These are phyloP conservation scores for Phaseolus coccineus DNA, from an alignment of 331 rosid genomes.

Conservation along the genomic window DNA sequence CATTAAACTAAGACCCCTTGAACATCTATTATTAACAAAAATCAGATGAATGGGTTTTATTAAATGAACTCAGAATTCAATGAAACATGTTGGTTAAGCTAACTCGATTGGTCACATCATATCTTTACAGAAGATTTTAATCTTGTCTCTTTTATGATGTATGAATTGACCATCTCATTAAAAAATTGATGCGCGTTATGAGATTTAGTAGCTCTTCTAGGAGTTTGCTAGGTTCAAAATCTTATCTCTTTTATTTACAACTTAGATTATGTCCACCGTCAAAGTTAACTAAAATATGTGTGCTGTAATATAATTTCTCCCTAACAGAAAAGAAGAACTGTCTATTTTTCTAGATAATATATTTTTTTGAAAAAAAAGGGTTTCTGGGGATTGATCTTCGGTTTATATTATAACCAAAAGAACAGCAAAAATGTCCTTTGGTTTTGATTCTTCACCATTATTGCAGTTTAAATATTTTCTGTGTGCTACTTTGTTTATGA, in stretches of 20 bases:
- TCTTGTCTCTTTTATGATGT: constrained; percentile 32
- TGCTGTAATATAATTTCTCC: not conserved
- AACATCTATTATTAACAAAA: not conserved
- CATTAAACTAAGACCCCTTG: constrained; percentile 13
- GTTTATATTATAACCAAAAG: not conserved
- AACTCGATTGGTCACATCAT: constrained; percentile 43
- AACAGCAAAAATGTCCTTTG: constrained; percentile 9
- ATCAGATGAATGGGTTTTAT: not conserved
- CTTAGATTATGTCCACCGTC: not conserved
- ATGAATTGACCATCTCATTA: constrained; percentile 43
- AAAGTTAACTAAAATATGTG: not conserved
- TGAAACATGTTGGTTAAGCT: constrained; percentile 9
- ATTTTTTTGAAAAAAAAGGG: not conserved
- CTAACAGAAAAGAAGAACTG: constrained; percentile 18
- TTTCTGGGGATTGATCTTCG: not conserved
- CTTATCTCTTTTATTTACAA: not conserved
- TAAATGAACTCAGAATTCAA: constrained; percentile 22
- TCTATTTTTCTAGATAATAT: not conserved
- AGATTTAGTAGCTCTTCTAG: not conserved
- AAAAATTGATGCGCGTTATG: constrained; percentile 15
- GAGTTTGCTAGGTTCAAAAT: constrained; percentile 26
- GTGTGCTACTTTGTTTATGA: not conserved
- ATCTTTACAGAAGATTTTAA: constrained; percentile 43
- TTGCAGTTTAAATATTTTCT: not conserved
- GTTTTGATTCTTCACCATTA: not conserved